Conservation (phyloP, 1,284 basidiomycete genomes). For the Puccinia novopanici region DNA sequence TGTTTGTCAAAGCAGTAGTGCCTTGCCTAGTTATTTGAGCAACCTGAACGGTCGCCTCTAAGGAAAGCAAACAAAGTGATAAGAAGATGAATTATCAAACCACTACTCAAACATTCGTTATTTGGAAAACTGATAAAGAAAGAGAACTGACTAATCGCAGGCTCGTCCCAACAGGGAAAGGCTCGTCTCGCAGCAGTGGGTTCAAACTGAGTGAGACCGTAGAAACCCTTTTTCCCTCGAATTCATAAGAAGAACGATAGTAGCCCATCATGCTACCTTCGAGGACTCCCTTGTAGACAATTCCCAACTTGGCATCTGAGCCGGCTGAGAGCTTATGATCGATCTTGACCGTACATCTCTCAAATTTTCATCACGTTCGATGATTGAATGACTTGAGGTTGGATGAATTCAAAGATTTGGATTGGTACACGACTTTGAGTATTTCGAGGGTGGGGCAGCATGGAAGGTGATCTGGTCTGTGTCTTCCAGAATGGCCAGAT, state of each 20-base stretch:
- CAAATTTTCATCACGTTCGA: constrained; percentile 48
- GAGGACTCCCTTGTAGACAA: constrained; percentile 45
- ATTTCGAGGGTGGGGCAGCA: constrained; percentile 43
- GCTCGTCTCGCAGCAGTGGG: constrained; percentile 75
- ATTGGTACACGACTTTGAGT: constrained; percentile 36
- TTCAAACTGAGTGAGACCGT: constrained; percentile 63
- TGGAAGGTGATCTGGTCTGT: constrained; percentile 48
- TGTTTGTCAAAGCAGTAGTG: constrained; percentile 47
- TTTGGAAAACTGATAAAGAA: background rate
- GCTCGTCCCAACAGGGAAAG: constrained; percentile 80
- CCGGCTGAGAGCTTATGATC: constrained; percentile 20
- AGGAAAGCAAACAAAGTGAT: background rate
- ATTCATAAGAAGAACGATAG: constrained; percentile 43
- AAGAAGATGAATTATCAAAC: background rate
- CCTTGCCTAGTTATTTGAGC: constrained; percentile 40
- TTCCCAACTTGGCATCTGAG: constrained; percentile 37
- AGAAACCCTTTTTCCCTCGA: constrained; percentile 53
- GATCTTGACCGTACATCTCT: constrained; percentile 39
- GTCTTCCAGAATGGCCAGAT: constrained; percentile 24
- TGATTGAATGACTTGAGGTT: constrained; percentile 38
- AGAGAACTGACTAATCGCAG: constrained; percentile 67
- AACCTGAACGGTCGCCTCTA: constrained; percentile 50
- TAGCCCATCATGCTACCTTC: constrained; percentile 52
- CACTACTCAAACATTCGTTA: background rate
- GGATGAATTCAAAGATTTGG: constrained; percentile 13